Base-by-base conservation (phyloP, 768 basidiomycete genomes). In the Xerocomellus chrysenteron region DNA sequence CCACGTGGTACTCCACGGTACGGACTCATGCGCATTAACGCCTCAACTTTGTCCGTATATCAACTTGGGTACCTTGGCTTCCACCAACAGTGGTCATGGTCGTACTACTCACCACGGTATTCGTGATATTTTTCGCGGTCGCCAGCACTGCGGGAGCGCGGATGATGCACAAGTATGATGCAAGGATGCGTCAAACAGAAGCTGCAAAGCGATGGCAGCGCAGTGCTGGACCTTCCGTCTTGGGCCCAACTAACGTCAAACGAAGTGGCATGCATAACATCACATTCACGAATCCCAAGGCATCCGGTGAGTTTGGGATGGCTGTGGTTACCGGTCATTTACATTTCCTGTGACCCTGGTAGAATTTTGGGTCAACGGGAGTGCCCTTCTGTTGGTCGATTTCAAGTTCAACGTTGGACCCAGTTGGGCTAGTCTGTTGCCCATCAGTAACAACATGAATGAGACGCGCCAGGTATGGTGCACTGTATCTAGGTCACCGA, bases 361-460 rank as follows among this genome's bases (percentile, higher is more conserved):
- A 87, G 87, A 86, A 60, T 90, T 88, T 65, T 88, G 75, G 63
- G 88, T 91, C 16, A 74, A 89, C 59, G 88, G 88, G 1, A 77
- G 72, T 42, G 74, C 70, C 35, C 83, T 91, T 43, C 88, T 88
- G 5, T 75, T 84, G 43, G 84, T 90, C 19, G 77, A 85, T 61
- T 90, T 86, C 60, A 87, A 90, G 21, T 21, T 21, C 21, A 21
- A 21, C 61, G 75, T 88, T 39, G 89, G 88, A 3, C 85, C 87
- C 4, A 87, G 85, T 59, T 90, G 87, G 86, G 74, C 87, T 4
- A 89, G 89, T 9, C 72, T 91, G 24, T 64, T 91, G 50, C 89
- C 89, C 3, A 90, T 91, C 52, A 89, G 86, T 58, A 65, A 68
- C 33, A 71, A 76, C 9, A 40, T 76, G 11, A 76, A 86, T 46